These are phyloP conservation scores for Magnusiomyces tetraspermus DNA, from an alignment of 1,139 yeast genomes.

Conservation along the genomic window DNA sequence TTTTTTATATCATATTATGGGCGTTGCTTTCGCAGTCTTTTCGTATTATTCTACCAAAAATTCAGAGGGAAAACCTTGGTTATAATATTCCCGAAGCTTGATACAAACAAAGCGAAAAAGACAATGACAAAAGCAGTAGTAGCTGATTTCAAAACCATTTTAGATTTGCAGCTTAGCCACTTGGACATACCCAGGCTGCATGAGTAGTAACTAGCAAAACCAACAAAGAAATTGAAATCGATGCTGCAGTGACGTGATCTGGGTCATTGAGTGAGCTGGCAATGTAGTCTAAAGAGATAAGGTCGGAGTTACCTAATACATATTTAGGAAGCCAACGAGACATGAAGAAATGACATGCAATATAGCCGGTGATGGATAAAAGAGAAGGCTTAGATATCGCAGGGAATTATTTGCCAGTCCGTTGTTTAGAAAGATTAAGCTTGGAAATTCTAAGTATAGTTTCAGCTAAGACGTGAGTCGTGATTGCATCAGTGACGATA, in stretches of 20 bases:
- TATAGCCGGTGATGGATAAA: constrained; percentile 50
- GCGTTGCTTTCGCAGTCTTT: not conserved
- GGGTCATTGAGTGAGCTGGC: constrained; percentile 33
- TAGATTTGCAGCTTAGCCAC: no score
- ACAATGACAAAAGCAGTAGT: not conserved
- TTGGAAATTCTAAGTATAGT: constrained; percentile 38
- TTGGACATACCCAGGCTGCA: not conserved
- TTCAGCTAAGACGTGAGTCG: constrained; percentile 49
- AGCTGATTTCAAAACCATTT: no score
- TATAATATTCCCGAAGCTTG: not conserved
- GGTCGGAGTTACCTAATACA: constrained; percentile 58
- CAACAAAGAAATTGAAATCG: not conserved
- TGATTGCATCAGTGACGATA: constrained; percentile 41
- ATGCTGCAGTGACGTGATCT: not conserved
- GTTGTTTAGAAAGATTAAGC: constrained; percentile 25
- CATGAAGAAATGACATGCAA: constrained; percentile 40
- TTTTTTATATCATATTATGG: no score
- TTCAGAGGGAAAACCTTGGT: not conserved
- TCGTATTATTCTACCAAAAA: not conserved
- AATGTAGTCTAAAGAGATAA: constrained; percentile 46
- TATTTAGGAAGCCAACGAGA: constrained; percentile 43
- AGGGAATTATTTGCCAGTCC: constrained; percentile 23
- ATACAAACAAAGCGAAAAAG: not conserved
- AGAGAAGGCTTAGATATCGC: constrained; percentile 36
- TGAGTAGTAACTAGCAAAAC: not conserved